These are phyloP conservation scores for Hepatocystis sp. DNA, from an alignment of 169 alveolate genomes.

Conservation along the genomic window DNA sequence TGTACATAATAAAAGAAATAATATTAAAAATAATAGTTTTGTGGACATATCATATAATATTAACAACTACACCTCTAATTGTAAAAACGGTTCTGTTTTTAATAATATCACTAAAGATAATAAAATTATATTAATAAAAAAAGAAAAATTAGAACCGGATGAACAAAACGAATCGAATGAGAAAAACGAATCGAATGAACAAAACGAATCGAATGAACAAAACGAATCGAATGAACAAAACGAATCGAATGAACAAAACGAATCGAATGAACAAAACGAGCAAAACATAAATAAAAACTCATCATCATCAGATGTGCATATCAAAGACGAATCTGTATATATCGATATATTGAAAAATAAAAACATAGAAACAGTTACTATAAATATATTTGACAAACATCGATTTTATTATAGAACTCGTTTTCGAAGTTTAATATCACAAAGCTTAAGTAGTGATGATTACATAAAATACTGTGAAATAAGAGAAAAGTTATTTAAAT, in stretches of 20 bases:
- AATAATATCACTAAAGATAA: neutral
- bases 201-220: too few species aligned
- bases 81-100: too few species aligned
- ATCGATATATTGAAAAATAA: constrained; percentile 27
- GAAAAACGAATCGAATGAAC: neutral
- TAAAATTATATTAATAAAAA: constrained; percentile 24
- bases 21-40: too few species aligned
- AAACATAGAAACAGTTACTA: constrained; percentile 30
- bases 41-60: too few species aligned
- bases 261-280: neutral
- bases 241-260: too few species aligned
- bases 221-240: too few species aligned
- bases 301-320: too few species aligned
- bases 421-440: constrained; percentile 53
- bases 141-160: constrained; percentile 30
- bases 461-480: constrained; percentile 60
- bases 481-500: constrained; percentile 71
- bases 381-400: constrained; percentile 32
- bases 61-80: too few species aligned
- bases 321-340: constrained; percentile 22
- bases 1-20: too few species aligned
- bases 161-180: neutral
- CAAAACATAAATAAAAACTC: constrained; percentile 2
- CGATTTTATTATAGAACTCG: constrained; percentile 57
- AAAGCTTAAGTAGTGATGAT: constrained; percentile 28